Base-by-base conservation (phyloP, 805 yeast species). In the Debaryomyces tyrocola region DNA sequence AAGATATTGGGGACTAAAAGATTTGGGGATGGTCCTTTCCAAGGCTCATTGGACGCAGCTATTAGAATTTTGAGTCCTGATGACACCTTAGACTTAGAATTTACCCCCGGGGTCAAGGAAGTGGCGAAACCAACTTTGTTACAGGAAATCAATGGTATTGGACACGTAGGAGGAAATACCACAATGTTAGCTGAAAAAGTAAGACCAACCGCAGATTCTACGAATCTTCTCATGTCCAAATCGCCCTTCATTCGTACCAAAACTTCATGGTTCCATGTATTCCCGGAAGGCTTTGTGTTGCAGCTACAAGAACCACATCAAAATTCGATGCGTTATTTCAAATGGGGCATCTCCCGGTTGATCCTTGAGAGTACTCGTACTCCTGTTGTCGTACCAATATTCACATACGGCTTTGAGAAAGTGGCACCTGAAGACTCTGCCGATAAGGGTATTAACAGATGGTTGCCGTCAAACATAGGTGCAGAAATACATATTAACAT, bases 11-110 rank as follows among this genome's bases (percentile, higher is more conserved):
- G 92, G 0, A 88, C 96, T 1, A 84, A 83, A 56, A 73, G 99
- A 52, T 91, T 91, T 64, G 98, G 98, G 1, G 81, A 77, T 20
- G 97, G 98, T 0, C 96, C 96, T 0, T 92, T 89, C 68, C 99
- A 92, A 67, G 88, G 87, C 1, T 82, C 94, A 0, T 60, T 92
- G 8, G 98, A 92, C 66, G 96, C 96, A 1, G 86, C 92, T 10
- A 79, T 94, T 35, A 71, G 91, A 51, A 67, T 92, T 14, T 66
- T 92, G 41, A 83, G 90, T 35, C 94, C 94, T 0, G 94, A 87
- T 61, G 88, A 85, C 55, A 83, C 84, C 4, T 58, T 80, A 43
- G 80, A 78, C 49, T 57, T 72, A 33, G 77, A 74, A 59, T 77
- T 54, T 48, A 33, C 60, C 7, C 66, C 64, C 6, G 69, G 66